A percentile compares a stretch with the other conserved stretches of the same genome.
phyloP scores from a whole-genome alignment of 163 green algal genomes.

The Picocystis sp. region DNA sequence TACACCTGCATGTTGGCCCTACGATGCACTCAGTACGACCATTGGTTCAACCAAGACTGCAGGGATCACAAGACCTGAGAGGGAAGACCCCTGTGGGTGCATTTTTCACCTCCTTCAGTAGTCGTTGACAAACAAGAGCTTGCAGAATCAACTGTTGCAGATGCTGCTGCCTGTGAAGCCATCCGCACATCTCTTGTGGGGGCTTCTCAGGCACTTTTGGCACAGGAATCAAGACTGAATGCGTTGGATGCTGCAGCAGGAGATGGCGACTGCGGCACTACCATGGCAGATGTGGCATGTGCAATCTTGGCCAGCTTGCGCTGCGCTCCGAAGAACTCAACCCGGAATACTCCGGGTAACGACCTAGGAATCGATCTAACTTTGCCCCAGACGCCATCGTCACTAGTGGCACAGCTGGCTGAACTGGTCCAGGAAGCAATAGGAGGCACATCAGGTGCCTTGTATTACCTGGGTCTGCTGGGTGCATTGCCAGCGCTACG shows the following conservation, averaged over 20 bases:
- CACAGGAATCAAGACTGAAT: slow-evolving; percentile 14
- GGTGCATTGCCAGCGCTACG: slow-evolving; percentile 28
- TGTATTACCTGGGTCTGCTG: slow-evolving; percentile 64
- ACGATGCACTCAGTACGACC: not conserved
- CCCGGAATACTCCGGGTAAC: too few species aligned
- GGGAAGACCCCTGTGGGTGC: not conserved
- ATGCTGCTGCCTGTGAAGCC: slow-evolving; percentile 11
- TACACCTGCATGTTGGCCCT: slow-evolving; percentile 20
- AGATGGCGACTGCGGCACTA: slow-evolving; percentile 79
- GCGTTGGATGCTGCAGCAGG: slow-evolving; percentile 33
- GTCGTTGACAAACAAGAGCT: too few species aligned
- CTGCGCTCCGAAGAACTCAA: too few species aligned
- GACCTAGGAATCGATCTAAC: too few species aligned
- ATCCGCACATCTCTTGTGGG: slow-evolving; percentile 6
- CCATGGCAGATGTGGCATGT: slow-evolving; percentile 33
- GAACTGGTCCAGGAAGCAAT: slow-evolving; percentile 12
- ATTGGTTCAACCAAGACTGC: not conserved
- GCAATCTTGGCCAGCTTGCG: slow-evolving; percentile 24
- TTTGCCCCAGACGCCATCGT: too few species aligned
- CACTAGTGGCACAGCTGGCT: too few species aligned
- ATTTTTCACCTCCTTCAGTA: too few species aligned
- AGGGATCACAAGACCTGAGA: not conserved
- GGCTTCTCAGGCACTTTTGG: slow-evolving; percentile 14
- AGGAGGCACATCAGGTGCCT: slow-evolving; percentile 50
- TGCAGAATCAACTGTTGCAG: not conserved